Evolutionary conservation across 2,329 filamentous ascomycete species (phyloP), one percentile per base, ranked within the genome.

Genomic region (Aureobasidium namibiae): DNA sequence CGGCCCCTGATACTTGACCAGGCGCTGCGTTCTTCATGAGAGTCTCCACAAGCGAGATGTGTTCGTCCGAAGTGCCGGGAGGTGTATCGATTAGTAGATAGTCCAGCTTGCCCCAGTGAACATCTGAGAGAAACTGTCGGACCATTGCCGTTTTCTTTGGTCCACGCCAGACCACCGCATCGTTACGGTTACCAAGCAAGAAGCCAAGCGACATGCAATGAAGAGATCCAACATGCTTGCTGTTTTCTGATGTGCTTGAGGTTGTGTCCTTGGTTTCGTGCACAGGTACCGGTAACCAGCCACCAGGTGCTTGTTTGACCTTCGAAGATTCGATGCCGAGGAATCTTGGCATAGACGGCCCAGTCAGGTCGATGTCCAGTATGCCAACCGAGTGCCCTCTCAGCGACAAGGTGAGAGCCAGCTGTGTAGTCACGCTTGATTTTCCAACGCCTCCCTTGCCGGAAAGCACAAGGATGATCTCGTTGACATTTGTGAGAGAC

Each of bases 61-160:
- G 94, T 74, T 99, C 94, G 74, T 99, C 94, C 61, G 89, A 94
- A 2, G 94, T 99, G 2, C 94, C 94, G 0, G 94, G 94, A 13
- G 94, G 94, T 3, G 94, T 99, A 73, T 99, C 94, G 68, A 99
- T 90, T 61, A 99, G 82, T 0, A 99, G 80, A 69, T 90, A 97
- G 71, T 97, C 92, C n/a, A 90, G 83, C 24, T 86, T 82, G 57
- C 84, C 82, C 94, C 94, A 97, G 31, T 90, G 80, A 4, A 96
- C 92, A 69, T 96, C 92, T 1, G 89, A 88, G 29, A 99, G 79
- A 70, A 99, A 99, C 72, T 99, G 94, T 41, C 92, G 85, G 61
- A 99, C 90, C 94, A 99, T 99, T 53, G 94, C 94, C 4, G 94
- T 99, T 77, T 99, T 99, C 76, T 99, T 99, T 2, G 94, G 94